Percentiles rank a stretch among this genome's conserved stretches.
phyloP scores from a whole-genome alignment of 1,284 basidiomycete genomes.

The Trichosporon faecale region DNA sequence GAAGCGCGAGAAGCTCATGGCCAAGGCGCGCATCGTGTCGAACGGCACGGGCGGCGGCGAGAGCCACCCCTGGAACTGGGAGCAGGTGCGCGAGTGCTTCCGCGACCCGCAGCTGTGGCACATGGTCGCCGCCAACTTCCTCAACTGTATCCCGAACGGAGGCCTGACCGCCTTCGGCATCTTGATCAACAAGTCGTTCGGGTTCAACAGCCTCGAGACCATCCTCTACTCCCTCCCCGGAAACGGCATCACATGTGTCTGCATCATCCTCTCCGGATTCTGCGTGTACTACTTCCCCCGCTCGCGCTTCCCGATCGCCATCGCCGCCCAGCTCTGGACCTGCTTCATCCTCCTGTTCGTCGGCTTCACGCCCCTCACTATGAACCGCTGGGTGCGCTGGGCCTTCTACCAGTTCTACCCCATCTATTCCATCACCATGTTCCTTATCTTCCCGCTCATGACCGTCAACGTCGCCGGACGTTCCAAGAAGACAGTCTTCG shows the following conservation, averaged over 20 bases:
- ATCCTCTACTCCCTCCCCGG: constrained; percentile 30
- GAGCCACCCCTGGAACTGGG: constrained; percentile 29
- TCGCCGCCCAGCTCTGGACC: constrained; percentile 19
- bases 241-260: constrained; percentile 24
- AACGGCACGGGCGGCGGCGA: constrained; percentile 25
- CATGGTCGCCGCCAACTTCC: constrained; percentile 25
- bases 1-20: constrained; percentile 34
- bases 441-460: constrained; percentile 24
- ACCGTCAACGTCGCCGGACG: constrained; percentile 24
- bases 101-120: constrained; percentile 32
- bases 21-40: constrained; percentile 29
- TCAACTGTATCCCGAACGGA: constrained; percentile 33
- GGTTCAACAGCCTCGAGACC: constrained; percentile 29
- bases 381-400: constrained; percentile 30
- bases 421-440: constrained; percentile 25
- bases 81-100: constrained; percentile 27
- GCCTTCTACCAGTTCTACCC: constrained; percentile 21
- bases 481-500: constrained; percentile 29
- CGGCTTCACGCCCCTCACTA: constrained; percentile 18
- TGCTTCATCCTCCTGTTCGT: constrained; percentile 30
- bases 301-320: constrained; percentile 30
- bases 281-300: constrained; percentile 23
- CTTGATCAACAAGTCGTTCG: constrained; percentile 20
- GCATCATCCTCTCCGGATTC: constrained; percentile 21
- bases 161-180: constrained; percentile 26